These are phyloP conservation scores for Echinochloa phyllopogon DNA, from an alignment of 176 grass and related monocot species.

Conservation along the genomic window DNA sequence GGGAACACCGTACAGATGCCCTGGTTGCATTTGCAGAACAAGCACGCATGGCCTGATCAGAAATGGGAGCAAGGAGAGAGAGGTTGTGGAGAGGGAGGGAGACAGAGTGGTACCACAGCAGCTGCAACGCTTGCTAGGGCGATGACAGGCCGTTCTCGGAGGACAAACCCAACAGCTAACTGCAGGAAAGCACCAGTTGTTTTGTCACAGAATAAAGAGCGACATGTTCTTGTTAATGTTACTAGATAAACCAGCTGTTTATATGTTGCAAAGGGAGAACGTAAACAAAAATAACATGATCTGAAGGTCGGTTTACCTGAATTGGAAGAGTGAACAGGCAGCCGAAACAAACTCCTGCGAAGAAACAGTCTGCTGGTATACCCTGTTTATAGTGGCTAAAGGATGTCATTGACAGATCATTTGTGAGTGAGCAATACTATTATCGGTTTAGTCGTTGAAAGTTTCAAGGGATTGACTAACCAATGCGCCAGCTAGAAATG, in stretches of 20 bases:
- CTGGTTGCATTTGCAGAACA: slow-evolving; percentile 46
- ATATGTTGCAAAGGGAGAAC: background rate
- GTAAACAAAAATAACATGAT: background rate
- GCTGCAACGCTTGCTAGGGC: slow-evolving; percentile 86
- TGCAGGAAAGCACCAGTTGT: slow-evolving; percentile 36
- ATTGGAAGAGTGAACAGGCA: slow-evolving; percentile 85
- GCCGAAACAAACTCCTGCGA: slow-evolving; percentile 84
- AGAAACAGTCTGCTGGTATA: slow-evolving; percentile 75
- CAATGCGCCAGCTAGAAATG: slow-evolving; percentile 83
- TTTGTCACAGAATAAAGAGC: slow-evolving; percentile 21
- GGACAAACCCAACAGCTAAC: slow-evolving; percentile 69
- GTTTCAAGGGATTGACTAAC: slow-evolving; percentile 49
- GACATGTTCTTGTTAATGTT: background rate
- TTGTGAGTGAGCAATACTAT: slow-evolving; percentile 10
- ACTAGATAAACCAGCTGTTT: background rate
- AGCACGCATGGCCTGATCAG: slow-evolving; percentile 22
- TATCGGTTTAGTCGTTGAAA: background rate
- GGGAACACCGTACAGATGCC: slow-evolving; percentile 76
- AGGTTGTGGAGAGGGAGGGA: background rate
- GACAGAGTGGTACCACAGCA: slow-evolving; percentile 58
- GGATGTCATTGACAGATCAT: slow-evolving; percentile 13
- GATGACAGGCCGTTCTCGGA: slow-evolving; percentile 71
- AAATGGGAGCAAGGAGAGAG: background rate
- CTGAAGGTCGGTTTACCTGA: slow-evolving; percentile 57
- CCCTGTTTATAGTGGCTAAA: slow-evolving; percentile 60